Conservation (phyloP, 1,139 yeast genomes). For the Suhomyces maxii region DNA sequence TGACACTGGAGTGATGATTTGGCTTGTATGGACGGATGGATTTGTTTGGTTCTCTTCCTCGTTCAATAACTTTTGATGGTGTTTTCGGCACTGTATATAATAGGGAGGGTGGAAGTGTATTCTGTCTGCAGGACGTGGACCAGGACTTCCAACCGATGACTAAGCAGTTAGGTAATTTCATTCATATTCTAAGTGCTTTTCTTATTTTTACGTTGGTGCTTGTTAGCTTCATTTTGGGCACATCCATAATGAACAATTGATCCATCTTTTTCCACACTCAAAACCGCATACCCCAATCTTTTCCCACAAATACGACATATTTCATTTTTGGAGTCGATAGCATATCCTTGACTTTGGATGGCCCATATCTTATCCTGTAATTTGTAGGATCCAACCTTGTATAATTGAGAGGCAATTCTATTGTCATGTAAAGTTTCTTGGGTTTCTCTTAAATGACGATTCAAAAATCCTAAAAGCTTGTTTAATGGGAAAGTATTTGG, state of each 20-base stretch:
- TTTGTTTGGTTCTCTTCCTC: background rate
- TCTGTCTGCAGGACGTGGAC: conserved; percentile 2
- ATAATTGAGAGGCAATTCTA: conserved; percentile 32
- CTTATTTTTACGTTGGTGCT: background rate
- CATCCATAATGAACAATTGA: conserved; percentile 74
- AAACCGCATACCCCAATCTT: conserved; percentile 61
- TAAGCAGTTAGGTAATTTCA: background rate
- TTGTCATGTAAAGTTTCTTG: conserved; percentile 28
- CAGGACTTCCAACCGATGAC: background rate
- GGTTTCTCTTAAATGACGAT: conserved; percentile 43
- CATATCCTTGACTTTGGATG: conserved; percentile 35
- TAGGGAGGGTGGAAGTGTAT: background rate
- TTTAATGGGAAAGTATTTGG: conserved; percentile 51
- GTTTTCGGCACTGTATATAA: background rate
- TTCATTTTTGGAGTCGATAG: conserved; percentile 39
- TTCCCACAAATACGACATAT: conserved; percentile 62
- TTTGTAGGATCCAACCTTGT: conserved; percentile 39
- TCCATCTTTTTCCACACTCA: conserved; percentile 53
- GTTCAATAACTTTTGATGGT: conserved; percentile 1
- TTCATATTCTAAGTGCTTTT: background rate
- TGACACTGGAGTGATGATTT: too few species aligned
- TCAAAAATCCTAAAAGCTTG: conserved; percentile 47
- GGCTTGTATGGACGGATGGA: background rate
- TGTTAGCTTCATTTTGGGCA: conserved; percentile 6
- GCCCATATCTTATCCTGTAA: conserved; percentile 37